Evolutionary conservation across 2,329 filamentous ascomycete genomes (phyloP), one percentile per base, ranked within the genome.

Genomic region (Neofusicoccum kwambonambiense): DNA sequence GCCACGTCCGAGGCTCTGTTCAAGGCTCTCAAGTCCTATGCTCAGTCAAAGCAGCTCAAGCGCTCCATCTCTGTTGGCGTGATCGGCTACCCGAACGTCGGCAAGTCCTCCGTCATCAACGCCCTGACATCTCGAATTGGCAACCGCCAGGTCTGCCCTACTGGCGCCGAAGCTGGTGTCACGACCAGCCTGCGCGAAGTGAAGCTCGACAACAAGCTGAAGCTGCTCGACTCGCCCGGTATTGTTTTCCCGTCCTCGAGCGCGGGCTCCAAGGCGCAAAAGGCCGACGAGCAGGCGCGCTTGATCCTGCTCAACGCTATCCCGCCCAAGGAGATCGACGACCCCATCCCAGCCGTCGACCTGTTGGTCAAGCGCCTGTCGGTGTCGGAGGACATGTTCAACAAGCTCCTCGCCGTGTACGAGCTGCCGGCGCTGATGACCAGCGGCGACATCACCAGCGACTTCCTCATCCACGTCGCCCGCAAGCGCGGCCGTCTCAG

Each of bases 71-170:
- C 91, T 19, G 93, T 97, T 67, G 93, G 93, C 69, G 91, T 97
- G 67, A 96, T 97, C 71, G 93, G 93, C 34, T 97, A 97, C 77
- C 93, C 93, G 72, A 97, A 97, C 76, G 93, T 97, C 66, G 93
- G 93, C 75, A 97, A 97, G 82, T 96, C 92, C 34, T 97, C 93
- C 58, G 92, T 97, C 72, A 97, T 97, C 84, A 97, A 97, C 77
- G 91, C 93, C 15, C 87, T 97, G 64, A 90, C 92, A 19, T 88
- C 90, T 42, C 87, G 92, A 42, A 82, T 97, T 70, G 87, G 89
- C 69, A 85, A 88, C 64, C 88, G 86, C 73, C 83, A 85, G 70
- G 90, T 92, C 49, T 97, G 93, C 76, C 93, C 93, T 1, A 90
- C 91, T 1, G 93, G 93, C 66, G 93, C 93, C 35, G 93, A 97